Evolutionary conservation across 2,329 filamentous ascomycete species (phyloP).

Genomic region (Triangularia verruculosa): DNA sequence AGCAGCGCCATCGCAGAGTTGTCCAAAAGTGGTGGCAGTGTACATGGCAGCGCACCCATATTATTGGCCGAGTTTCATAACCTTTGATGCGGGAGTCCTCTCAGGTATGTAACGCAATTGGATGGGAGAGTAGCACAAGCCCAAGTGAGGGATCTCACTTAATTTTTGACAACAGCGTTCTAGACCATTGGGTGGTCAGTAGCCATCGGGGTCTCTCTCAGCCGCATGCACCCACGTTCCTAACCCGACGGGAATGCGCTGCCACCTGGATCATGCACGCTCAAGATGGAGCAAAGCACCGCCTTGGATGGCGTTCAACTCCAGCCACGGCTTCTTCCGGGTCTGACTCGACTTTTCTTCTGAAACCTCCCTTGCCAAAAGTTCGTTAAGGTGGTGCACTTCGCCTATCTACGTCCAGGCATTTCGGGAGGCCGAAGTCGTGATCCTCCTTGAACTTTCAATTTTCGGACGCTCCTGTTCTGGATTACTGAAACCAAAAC

Average conservation of each 20-base stretch:
- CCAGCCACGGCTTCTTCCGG: not conserved
- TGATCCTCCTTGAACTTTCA: not conserved
- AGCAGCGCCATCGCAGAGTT: not conserved
- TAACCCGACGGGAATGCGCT: not conserved
- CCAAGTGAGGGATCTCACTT: not conserved
- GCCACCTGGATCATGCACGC: not conserved
- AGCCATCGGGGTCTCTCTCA: not conserved
- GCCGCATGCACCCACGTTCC: not conserved
- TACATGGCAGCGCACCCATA: not conserved
- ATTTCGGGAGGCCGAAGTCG: not conserved
- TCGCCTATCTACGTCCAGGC: not conserved
- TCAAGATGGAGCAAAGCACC: not conserved
- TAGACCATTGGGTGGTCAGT: constrained; percentile 1
- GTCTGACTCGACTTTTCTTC: not conserved
- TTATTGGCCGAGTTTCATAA: not conserved
- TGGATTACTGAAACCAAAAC: not conserved
- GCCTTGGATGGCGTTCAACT: not conserved
- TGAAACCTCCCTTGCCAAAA: not conserved
- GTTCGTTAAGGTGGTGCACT: not conserved
- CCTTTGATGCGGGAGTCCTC: not conserved
- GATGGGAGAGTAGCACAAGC: not conserved
- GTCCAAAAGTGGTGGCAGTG: not conserved
- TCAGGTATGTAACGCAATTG: not conserved
- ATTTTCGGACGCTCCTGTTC: too few species aligned
- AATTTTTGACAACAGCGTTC: not conserved